phyloP scores from a whole-genome alignment of 2,329 filamentous ascomycete species.

The Exophiala calicioides region DNA sequence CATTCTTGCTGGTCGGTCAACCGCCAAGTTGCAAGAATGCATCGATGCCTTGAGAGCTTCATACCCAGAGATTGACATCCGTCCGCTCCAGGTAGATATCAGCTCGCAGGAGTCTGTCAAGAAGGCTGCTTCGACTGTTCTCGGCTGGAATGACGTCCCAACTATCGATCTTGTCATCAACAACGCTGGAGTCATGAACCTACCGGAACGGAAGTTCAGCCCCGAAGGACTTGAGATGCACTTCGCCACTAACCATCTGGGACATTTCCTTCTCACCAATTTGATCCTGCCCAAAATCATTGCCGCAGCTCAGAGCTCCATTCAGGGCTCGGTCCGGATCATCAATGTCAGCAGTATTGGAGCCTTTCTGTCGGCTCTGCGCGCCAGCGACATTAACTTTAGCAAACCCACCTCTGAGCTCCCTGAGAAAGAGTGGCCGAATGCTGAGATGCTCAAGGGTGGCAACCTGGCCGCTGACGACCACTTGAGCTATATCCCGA shows the following conservation, averaged over 20 bases:
- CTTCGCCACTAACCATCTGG: no score
- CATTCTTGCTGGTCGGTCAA: slow-evolving; percentile 25
- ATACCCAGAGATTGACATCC: slow-evolving; percentile 29
- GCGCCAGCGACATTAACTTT: slow-evolving; percentile 40
- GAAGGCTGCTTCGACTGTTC: no score
- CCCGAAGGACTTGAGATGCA: no score
- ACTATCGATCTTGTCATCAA: no score
- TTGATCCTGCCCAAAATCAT: slow-evolving; percentile 38
- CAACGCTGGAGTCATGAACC: no score
- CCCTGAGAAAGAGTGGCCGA: slow-evolving; percentile 22
- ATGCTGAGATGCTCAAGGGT: slow-evolving; percentile 6
- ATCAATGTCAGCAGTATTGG: slow-evolving; percentile 36
- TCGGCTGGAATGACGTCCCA: no score
- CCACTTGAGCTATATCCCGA: slow-evolving; percentile 35
- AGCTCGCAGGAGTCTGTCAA: no score
- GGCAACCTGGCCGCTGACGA: slow-evolving; percentile 4
- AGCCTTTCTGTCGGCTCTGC: slow-evolving; percentile 32
- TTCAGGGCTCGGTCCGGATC: slow-evolving; percentile 27
- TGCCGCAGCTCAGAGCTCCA: slow-evolving; percentile 31
- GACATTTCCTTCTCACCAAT: no score
- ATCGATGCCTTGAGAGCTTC: slow-evolving; percentile 13
- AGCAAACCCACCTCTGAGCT: slow-evolving; percentile 28
- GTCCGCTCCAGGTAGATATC: slow-evolving; percentile 38
- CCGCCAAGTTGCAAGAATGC: slow-evolving; percentile 23
- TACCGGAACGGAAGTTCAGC: no score